These are phyloP conservation scores for Rubia tinctorum DNA, from an alignment of 305 asterid genomes.

Conservation along the genomic window DNA sequence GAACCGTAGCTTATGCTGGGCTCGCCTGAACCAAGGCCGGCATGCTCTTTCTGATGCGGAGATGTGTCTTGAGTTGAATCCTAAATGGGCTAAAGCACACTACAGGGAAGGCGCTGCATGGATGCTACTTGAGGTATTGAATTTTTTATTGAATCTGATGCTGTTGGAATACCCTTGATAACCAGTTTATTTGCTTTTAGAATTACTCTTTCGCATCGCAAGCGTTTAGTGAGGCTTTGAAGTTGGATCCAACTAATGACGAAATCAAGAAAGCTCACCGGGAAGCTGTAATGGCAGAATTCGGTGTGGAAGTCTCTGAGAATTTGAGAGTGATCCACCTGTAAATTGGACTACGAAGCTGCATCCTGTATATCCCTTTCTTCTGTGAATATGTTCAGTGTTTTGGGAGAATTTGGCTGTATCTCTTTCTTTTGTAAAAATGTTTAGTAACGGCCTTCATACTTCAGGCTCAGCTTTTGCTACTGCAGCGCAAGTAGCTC, in stretches of 20 bases:
- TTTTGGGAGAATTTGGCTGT: no score
- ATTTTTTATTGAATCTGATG: not conserved
- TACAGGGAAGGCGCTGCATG: conserved; percentile 11
- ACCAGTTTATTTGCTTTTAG: not conserved
- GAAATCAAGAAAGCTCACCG: conserved; percentile 4
- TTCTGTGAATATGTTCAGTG: no score
- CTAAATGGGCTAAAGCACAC: conserved; percentile 6
- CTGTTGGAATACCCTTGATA: not conserved
- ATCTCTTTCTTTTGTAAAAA: no score
- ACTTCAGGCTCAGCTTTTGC: no score
- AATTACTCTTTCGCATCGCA: not conserved
- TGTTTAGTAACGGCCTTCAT: no score
- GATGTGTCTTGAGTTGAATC: not conserved
- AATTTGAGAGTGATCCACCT: not conserved
- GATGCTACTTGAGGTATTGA: conserved; percentile 1
- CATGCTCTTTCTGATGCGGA: conserved; percentile 5
- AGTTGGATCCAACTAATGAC: not conserved
- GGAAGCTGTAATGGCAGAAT: not conserved
- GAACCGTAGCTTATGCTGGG: conserved; percentile 3
- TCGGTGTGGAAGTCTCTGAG: not conserved
- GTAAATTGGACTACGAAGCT: not conserved
- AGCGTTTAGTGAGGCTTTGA: not conserved
- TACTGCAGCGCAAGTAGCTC: no score
- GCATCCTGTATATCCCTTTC: not conserved
- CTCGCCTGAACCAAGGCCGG: not conserved